These are phyloP conservation scores for Verticillium nonalfalfae DNA, from an alignment of 2,329 filamentous ascomycete species.

Conservation along the genomic window DNA sequence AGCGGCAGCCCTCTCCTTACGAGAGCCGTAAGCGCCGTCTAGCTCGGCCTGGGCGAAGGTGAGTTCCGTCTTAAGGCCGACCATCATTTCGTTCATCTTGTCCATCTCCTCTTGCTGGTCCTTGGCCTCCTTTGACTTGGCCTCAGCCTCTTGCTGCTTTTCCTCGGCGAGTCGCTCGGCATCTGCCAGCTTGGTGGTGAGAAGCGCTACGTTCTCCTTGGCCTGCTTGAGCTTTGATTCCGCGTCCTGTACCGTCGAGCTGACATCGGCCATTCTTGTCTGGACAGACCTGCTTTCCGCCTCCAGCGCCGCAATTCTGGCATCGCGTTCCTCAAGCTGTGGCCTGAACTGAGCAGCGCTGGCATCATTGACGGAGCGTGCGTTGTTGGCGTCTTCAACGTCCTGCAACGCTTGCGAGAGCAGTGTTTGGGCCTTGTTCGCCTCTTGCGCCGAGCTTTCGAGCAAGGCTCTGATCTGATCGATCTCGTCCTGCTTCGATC, in stretches of 20 bases:
- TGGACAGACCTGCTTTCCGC: constrained; percentile 30
- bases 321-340: constrained; percentile 25
- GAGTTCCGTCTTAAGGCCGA: constrained; percentile 56
- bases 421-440: constrained; percentile 36
- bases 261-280: constrained; percentile 28
- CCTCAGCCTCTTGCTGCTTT: constrained; percentile 35
- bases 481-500: constrained; percentile 50
- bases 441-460: constrained; percentile 29
- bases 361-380: constrained; percentile 13
- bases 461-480: constrained; percentile 29
- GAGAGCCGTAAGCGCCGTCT: constrained; percentile 54
- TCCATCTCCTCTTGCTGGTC: constrained; percentile 46
- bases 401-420: constrained; percentile 41
- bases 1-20: constrained; percentile 52
- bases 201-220: constrained; percentile 28
- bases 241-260: constrained; percentile 18
- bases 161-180: constrained; percentile 19
- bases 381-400: constrained; percentile 29
- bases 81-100: constrained; percentile 42
- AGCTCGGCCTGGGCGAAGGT: constrained; percentile 56
- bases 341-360: constrained; percentile 9
- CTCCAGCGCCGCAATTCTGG: constrained; percentile 33
- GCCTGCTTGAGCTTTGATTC: constrained; percentile 29
- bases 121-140: constrained; percentile 29
- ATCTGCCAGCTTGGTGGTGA: constrained; percentile 27